Evolutionary conservation across 1,284 basidiomycete species (phyloP).

Genomic region (Hypsizygus ulmarius): DNA sequence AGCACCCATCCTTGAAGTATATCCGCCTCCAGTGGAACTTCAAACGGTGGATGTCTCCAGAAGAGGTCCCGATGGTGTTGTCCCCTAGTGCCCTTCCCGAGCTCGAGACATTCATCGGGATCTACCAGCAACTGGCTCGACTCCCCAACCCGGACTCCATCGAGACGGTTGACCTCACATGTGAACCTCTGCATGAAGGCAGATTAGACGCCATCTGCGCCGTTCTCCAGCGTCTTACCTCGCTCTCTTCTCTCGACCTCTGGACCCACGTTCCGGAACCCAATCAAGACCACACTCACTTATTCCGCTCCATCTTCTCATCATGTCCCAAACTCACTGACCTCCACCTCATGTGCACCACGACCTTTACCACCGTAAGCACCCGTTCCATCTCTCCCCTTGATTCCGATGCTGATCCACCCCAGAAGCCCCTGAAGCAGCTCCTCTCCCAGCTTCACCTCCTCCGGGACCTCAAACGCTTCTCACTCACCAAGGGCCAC

Average conservation of each 20-base stretch:
- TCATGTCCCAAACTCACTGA: constrained; percentile 38
- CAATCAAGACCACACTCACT: constrained; percentile 29
- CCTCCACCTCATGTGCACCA: constrained; percentile 48
- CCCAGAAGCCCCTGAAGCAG: constrained; percentile 37
- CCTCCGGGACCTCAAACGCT: constrained; percentile 37
- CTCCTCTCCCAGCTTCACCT: constrained; percentile 32
- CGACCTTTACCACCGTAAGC: constrained; percentile 37
- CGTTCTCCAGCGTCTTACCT: constrained; percentile 31
- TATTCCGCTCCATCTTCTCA: constrained; percentile 33
- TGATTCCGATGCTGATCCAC: neutral
- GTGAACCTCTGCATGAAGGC: constrained; percentile 41
- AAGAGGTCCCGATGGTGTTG: constrained; percentile 30
- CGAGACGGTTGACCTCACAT: constrained; percentile 42
- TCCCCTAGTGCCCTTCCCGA: constrained; percentile 29
- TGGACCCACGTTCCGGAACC: constrained; percentile 41
- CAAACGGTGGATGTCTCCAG: constrained; percentile 43
- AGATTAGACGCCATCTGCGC: constrained; percentile 31
- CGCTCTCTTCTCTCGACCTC: constrained; percentile 39
- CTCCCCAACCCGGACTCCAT: constrained; percentile 34
- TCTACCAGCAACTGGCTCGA: constrained; percentile 42
- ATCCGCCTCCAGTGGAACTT: constrained; percentile 46
- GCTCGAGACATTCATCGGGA: constrained; percentile 40
- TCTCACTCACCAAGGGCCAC: constrained; percentile 46
- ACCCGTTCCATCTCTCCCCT: neutral
- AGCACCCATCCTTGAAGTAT: constrained; percentile 35